Evolutionary conservation across 2,329 filamentous ascomycete genomes (phyloP).

Genomic region (Fragosphaeria purpurea): DNA sequence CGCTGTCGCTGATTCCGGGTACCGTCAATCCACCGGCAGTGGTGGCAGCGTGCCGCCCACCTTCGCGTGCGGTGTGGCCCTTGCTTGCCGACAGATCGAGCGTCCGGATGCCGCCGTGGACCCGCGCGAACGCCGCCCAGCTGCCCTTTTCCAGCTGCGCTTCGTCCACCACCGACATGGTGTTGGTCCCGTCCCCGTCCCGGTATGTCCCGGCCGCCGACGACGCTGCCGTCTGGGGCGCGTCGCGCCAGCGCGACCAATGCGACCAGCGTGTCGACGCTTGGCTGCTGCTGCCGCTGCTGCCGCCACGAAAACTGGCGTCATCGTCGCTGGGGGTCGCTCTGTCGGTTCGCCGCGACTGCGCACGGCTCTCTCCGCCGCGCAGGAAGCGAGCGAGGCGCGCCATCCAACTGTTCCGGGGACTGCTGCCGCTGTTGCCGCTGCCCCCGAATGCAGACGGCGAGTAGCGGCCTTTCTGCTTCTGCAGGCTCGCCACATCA

Average conservation of each 20-base stretch:
- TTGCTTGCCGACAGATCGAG: neutral
- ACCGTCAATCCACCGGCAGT: neutral
- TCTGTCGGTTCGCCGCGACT: neutral
- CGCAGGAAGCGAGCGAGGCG: constrained; percentile 11
- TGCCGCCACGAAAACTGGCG: neutral
- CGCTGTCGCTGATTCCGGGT: neutral
- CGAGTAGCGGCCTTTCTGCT: too few relatives aligned
- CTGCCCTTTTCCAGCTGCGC: constrained; percentile 5
- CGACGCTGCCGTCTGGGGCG: neutral
- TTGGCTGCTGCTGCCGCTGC: neutral
- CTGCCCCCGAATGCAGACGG: too few relatives aligned
- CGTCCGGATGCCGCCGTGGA: constrained; percentile 2
- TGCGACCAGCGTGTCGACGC: constrained; percentile 11
- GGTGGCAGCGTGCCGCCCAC: neutral
- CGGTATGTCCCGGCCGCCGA: neutral
- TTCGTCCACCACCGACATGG: neutral
- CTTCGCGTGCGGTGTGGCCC: too few relatives aligned
- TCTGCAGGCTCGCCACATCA: too few relatives aligned
- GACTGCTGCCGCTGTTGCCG: neutral
- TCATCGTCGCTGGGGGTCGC: neutral
- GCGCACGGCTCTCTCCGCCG: neutral
- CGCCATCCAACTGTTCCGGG: constrained; percentile 14
- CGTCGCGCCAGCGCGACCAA: constrained; percentile 4
- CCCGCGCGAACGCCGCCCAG: constrained; percentile 10
- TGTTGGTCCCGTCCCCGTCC: neutral